A percentile compares a stretch with the other conserved stretches of the same genome.
phyloP scores from a whole-genome alignment of 1,139 yeast species.

The Protomyces arabidopsidicola region DNA sequence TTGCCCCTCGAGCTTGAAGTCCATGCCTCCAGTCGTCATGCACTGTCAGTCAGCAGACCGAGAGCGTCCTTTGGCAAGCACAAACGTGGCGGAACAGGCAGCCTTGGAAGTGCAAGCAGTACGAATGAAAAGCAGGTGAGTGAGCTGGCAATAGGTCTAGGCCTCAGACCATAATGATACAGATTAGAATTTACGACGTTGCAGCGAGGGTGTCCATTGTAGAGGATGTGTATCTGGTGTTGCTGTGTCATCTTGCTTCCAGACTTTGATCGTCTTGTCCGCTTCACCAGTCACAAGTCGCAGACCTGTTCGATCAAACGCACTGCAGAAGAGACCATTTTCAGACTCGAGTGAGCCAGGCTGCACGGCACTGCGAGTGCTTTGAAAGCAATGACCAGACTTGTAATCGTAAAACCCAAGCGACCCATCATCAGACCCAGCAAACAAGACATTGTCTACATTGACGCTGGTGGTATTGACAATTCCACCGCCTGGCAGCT shows the following conservation, averaged over 20 bases:
- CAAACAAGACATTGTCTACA: conserved; percentile 63
- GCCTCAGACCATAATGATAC: no score
- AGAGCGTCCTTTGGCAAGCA: neutral
- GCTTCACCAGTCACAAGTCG: conserved; percentile 82
- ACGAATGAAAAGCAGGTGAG: no score
- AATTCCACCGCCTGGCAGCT: conserved; percentile 44
- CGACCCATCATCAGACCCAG: conserved; percentile 81
- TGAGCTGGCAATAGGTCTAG: no score
- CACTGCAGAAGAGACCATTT: conserved; percentile 63
- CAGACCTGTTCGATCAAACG: conserved; percentile 75
- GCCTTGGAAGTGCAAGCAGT: no score
- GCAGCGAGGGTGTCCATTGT: conserved; percentile 45
- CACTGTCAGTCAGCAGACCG: neutral
- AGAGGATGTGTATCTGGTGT: conserved; percentile 48
- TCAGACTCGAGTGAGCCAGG: conserved; percentile 70
- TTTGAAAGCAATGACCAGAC: conserved; percentile 60
- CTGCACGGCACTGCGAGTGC: conserved; percentile 49
- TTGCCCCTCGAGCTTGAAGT: neutral
- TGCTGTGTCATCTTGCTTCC: conserved; percentile 57
- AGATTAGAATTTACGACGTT: conserved; percentile 9
- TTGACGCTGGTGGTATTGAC: conserved; percentile 67
- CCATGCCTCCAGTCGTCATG: neutral
- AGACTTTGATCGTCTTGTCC: conserved; percentile 81
- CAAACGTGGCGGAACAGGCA: no score
- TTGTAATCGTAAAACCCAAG: conserved; percentile 76